Conservation (phyloP, 768 basidiomycete species). For the Pleurotus djamor region DNA sequence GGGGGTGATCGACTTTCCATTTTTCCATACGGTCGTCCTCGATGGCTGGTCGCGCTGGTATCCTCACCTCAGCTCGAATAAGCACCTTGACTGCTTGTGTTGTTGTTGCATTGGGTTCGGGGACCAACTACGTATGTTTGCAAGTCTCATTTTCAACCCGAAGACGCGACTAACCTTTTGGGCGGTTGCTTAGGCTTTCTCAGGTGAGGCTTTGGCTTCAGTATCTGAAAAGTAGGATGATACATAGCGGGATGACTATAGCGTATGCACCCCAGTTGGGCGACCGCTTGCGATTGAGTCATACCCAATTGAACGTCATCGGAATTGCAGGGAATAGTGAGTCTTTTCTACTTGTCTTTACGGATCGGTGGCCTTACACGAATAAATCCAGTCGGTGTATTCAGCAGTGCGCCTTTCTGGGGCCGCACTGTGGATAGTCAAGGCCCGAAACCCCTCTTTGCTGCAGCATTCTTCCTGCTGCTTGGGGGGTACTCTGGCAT, state of each 20-base stretch:
- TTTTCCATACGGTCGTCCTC: too few relatives aligned
- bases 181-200: slow-evolving; percentile 30
- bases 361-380: background rate
- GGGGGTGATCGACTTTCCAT: too few relatives aligned
- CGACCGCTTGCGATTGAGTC: slow-evolving; percentile 66
- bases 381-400: slow-evolving; percentile 57
- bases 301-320: slow-evolving; percentile 81
- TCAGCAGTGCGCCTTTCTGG: slow-evolving; percentile 75
- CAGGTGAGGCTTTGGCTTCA: slow-evolving; percentile 29
- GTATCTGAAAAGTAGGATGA: background rate
- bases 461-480: slow-evolving; percentile 57
- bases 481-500: slow-evolving; percentile 80
- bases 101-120: slow-evolving; percentile 59
- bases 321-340: slow-evolving; percentile 73
- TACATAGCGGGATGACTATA: slow-evolving; percentile 16
- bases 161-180: slow-evolving; percentile 6
- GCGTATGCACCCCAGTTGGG: slow-evolving; percentile 90
- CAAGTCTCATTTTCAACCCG: background rate
- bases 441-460: slow-evolving; percentile 70
- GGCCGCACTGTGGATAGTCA: slow-evolving; percentile 73
- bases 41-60: background rate
- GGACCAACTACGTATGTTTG: slow-evolving; percentile 71
- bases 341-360: slow-evolving; percentile 15
- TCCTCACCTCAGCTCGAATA: slow-evolving; percentile 33
- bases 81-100: slow-evolving; percentile 55